A percentile compares a stretch with the other conserved stretches of the same genome.
Evolutionary conservation across 2,329 filamentous ascomycete species (phyloP).

Genomic region (Colletotrichum lupini): DNA sequence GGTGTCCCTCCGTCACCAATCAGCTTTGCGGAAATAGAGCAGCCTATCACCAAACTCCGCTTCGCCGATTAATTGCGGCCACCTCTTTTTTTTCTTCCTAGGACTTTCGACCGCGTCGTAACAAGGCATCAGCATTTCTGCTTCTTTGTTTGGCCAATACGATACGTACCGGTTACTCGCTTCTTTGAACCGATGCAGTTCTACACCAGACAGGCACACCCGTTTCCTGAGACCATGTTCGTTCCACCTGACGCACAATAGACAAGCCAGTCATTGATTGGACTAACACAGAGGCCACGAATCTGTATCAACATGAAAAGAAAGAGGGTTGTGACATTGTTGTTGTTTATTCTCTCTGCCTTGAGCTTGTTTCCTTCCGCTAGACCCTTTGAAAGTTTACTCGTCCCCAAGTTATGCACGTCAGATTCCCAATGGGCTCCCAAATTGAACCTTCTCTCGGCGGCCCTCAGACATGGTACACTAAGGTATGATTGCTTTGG

Average conservation of each 20-base stretch:
- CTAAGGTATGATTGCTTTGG: background rate
- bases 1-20: constrained; percentile 20
- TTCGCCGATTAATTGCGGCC: constrained; percentile 17
- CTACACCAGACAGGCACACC: background rate
- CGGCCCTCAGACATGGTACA: background rate
- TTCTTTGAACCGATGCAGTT: background rate
- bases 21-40: constrained; percentile 25
- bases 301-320: constrained; percentile 20
- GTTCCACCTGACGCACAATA: constrained; percentile 2
- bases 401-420: constrained; percentile 9
- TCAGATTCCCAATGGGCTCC: constrained; percentile 6
- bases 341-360: constrained; percentile 16
- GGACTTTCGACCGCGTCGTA: constrained; percentile 13
- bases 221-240: background rate
- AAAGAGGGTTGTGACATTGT: background rate
- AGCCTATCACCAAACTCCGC: constrained; percentile 35
- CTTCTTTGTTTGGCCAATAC: background rate
- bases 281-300: constrained; percentile 19
- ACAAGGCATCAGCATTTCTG: constrained; percentile 34
- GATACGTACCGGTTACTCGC: background rate
- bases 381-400: background rate
- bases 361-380: constrained; percentile 17
- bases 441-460: background rate
- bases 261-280: background rate
- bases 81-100: constrained; percentile 2